Evolutionary conservation across 176 grass and related monocot genomes (phyloP).

Genomic region (Ampelocalamus luodianensis): DNA sequence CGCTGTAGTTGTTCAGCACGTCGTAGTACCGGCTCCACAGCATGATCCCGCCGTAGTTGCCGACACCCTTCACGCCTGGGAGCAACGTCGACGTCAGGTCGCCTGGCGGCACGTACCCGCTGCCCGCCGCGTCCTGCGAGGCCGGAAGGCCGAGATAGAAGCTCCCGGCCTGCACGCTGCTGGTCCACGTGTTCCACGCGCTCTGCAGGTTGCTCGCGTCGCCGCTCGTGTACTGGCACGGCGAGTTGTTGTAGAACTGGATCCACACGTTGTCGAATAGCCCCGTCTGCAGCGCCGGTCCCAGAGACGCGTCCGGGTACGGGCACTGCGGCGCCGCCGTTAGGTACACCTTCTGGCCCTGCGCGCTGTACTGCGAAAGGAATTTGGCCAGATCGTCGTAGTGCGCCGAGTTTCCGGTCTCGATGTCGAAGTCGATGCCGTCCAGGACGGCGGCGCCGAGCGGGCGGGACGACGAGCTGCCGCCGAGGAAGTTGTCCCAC

Average conservation of each 20-base stretch:
- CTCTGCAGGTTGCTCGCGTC: slow-evolving; percentile 36
- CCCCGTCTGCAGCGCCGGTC: slow-evolving; percentile 50
- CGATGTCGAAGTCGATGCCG: too few relatives aligned
- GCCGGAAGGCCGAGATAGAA: slow-evolving; percentile 75
- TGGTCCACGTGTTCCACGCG: slow-evolving; percentile 40
- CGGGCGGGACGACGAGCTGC: too few relatives aligned
- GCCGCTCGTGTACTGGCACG: slow-evolving; percentile 58
- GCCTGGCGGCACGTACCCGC: slow-evolving; percentile 51
- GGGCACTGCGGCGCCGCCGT: slow-evolving; percentile 63
- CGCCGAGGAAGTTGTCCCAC: too few relatives aligned
- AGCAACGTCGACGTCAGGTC: slow-evolving; percentile 47
- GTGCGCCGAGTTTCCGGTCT: too few relatives aligned
- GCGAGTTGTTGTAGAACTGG: slow-evolving; percentile 84
- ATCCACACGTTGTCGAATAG: slow-evolving; percentile 89
- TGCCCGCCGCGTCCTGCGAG: slow-evolving; percentile 11
- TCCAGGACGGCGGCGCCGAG: too few relatives aligned
- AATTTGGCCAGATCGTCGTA: too few relatives aligned
- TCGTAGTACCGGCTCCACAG: slow-evolving; percentile 66
- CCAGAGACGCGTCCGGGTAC: slow-evolving; percentile 54
- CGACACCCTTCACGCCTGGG: slow-evolving; percentile 29
- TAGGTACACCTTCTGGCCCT: slow-evolving; percentile 36
- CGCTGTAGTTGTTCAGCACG: slow-evolving; percentile 47
- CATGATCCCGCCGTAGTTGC: slow-evolving; percentile 69
- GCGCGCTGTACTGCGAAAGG: too few relatives aligned
- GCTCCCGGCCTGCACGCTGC: slow-evolving; percentile 42